These are phyloP conservation scores for Verticillium nonalfalfae DNA, from an alignment of 2,329 filamentous ascomycete species.

Conservation along the genomic window DNA sequence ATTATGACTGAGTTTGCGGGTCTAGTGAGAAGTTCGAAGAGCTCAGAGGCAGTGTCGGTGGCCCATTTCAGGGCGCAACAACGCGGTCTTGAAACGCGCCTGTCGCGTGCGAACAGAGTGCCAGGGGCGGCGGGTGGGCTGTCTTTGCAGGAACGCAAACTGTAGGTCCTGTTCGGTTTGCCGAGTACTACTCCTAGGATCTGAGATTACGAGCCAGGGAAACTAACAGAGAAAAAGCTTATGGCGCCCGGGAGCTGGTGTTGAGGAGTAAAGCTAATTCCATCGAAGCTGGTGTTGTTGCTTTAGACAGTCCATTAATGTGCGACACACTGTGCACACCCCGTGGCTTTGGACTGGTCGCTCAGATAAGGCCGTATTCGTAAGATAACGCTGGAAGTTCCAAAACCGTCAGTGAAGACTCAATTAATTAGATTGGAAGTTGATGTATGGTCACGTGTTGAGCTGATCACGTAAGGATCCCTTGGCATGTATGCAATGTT, in stretches of 20 bases:
- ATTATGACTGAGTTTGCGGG: not conserved
- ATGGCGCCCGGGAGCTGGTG: not conserved
- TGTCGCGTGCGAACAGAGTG: not conserved
- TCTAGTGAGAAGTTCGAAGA: slow-evolving; percentile 11
- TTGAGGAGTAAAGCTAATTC: not conserved
- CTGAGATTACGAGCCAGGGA: not conserved
- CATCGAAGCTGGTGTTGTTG: not conserved
- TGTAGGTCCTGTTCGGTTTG: not conserved
- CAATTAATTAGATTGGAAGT: too few species aligned
- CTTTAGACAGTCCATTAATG: not conserved
- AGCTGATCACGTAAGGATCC: too few species aligned
- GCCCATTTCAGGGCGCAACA: not conserved
- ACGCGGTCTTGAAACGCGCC: not conserved
- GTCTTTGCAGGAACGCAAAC: not conserved
- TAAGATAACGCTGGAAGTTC: too few species aligned
- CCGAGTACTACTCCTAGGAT: too few species aligned
- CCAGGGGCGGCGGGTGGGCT: not conserved
- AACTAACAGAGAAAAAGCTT: not conserved
- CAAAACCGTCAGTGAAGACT: too few species aligned
- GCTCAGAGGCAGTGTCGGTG: not conserved
- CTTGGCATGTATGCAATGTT: not conserved
- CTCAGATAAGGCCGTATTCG: not conserved
- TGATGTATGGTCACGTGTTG: too few species aligned
- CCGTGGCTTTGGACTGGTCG: not conserved
- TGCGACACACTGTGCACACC: not conserved